Base-by-base conservation (phyloP, 192 early-diverging fungal species). In the Mycoemilia scoparia region DNA sequence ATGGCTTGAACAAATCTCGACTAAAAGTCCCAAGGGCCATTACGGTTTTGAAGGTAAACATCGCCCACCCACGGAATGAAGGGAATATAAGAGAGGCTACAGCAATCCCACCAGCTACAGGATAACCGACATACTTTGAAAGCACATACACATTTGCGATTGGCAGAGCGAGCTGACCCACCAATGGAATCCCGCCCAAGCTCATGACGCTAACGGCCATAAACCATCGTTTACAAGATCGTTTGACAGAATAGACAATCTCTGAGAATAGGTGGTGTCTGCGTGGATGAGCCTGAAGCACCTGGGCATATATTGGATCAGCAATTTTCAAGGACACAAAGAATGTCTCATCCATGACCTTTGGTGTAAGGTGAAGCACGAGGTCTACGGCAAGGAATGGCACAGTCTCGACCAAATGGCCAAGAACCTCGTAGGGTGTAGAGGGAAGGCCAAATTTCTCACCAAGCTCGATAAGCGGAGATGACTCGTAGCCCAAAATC, bases 1-100 rank as follows among this genome's bases (percentile, higher is more conserved):
- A 60, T 24, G 57, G 57, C 20, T 34, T 36, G 29, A 60, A 34
- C 2, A 60, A 48, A 36, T 50, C 57, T 17, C 57, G 47, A 29
- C 51, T 54, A 38, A 60, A 54, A n/a, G 46, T 52, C 17, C 47
- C 29, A 51, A 54, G 46, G 13, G 57, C 57, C 38, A 60, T 32
- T 10, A 60, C 46, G 32, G 57, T 54, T 16, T 60, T 60, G 43
- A 60, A 54, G 5, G 51, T 31, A 50, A 60, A 60, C 24, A 50
- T 18, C 9, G 52, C 40, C 13, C 44, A 29, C 10, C 27, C 39
- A 22, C 27, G 39, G 1, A 52, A 60, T 20, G 41, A 47, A 4
- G 51, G 57, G 9, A 48, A 39, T 17, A 50, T 29, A 7, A 46
- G 44, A 2, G 51, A 39, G 7, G 46, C 16, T 2, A 40, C 33